Percentiles rank a stretch among this genome's conserved stretches.
Evolutionary conservation across 805 yeast species (phyloP).

Genomic region (Jamesozyma lodderae): DNA sequence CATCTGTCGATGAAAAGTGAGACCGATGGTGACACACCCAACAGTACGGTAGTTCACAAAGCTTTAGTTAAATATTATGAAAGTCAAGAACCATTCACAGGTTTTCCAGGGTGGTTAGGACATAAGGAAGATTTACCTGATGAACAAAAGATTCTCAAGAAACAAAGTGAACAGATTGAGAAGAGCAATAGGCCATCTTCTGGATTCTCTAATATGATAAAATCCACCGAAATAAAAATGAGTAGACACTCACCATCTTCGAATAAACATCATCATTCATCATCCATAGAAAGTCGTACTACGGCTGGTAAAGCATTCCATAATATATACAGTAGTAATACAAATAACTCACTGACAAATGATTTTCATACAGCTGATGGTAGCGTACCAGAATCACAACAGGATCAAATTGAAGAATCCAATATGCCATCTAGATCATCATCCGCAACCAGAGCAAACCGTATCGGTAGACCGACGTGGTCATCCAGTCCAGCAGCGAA

Average conservation of each 20-base stretch:
- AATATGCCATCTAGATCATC: conserved; percentile 2
- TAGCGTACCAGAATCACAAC: not conserved
- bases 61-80: conserved; percentile 36
- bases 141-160: conserved; percentile 25
- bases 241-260: not conserved
- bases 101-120: conserved; percentile 33
- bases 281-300: conserved; percentile 2
- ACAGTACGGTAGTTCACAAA: conserved; percentile 38
- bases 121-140: conserved; percentile 28
- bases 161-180: conserved; percentile 17
- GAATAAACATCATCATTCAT: not conserved
- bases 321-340: conserved; percentile 8
- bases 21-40: conserved; percentile 35
- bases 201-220: conserved; percentile 3
- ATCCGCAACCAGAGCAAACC: conserved; percentile 1
- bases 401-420: not conserved
- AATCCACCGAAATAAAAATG: not conserved
- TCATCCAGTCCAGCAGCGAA: not conserved
- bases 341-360: no score
- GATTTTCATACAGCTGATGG: not conserved
- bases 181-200: conserved; percentile 4
- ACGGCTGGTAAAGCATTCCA: conserved; percentile 23
- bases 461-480: conserved; percentile 3
- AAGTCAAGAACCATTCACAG: conserved; percentile 27
- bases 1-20: conserved; percentile 28